Evolutionary conservation across 495 filamentous ascomycete species (phyloP).

Genomic region (Entonaema liquescens): DNA sequence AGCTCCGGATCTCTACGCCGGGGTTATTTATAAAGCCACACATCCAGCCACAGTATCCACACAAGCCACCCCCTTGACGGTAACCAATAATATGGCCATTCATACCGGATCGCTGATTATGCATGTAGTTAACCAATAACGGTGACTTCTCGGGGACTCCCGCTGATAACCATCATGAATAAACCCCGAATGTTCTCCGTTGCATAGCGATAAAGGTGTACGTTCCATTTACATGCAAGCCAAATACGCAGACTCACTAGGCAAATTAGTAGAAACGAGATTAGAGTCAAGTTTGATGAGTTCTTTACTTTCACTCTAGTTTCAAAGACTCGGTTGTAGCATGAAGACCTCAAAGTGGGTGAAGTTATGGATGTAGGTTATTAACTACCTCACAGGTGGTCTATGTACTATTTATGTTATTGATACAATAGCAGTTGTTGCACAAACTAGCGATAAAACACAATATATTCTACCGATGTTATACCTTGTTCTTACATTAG

Average conservation of each 20-base stretch:
- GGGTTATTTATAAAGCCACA: no score
- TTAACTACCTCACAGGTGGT: no score
- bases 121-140: conserved; percentile 28
- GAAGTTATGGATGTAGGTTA: no score
- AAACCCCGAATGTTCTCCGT: conserved; percentile 35
- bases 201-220: neutral
- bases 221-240: neutral
- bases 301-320: neutral
- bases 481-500: no score
- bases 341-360: neutral
- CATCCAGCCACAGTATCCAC: no score
- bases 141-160: conserved; percentile 34
- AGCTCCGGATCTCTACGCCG: no score
- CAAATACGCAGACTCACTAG: neutral
- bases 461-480: no score
- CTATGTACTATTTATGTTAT: no score
- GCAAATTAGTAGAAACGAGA: neutral
- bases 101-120: no score
- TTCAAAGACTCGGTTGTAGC: neutral
- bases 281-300: neutral
- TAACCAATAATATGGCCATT: conserved; percentile 22
- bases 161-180: conserved; percentile 18
- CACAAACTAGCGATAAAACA: no score
- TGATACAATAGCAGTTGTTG: no score
- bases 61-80: no score